Evolutionary conservation across 441 rosid genomes (phyloP).

Genomic region (Populus trichocarpa): DNA sequence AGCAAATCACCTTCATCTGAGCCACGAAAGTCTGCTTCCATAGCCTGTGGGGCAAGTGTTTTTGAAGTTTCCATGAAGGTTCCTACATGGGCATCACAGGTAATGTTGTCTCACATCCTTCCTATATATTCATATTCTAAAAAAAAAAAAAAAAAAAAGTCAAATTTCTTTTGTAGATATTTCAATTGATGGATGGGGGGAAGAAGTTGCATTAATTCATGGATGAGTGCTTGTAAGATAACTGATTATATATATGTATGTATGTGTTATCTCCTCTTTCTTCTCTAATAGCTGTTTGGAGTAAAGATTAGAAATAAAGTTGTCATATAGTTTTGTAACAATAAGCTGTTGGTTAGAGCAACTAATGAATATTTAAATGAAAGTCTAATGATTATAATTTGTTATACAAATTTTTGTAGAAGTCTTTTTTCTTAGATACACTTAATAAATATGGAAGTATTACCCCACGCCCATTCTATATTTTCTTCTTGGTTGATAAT

Average conservation of each 20-base stretch:
- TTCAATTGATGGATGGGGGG: too few species aligned
- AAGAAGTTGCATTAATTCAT: not conserved
- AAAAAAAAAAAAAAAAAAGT: not conserved
- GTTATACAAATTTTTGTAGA: not conserved
- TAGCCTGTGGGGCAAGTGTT: constrained; percentile 94
- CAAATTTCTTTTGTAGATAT: too few species aligned
- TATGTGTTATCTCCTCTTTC: not conserved
- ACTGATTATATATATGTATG: not conserved
- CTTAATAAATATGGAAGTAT: not conserved
- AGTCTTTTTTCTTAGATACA: not conserved
- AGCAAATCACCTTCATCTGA: constrained; percentile 48
- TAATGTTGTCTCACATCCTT: constrained; percentile 28
- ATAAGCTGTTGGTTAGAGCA: not conserved
- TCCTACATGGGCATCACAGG: constrained; percentile 98
- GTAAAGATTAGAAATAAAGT: not conserved
- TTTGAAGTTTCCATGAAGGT: constrained; percentile 93
- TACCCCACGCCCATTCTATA: not conserved
- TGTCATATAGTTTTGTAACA: not conserved
- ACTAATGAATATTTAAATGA: not conserved
- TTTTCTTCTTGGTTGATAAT: not conserved
- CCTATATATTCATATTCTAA: not conserved
- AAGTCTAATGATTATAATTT: not conserved
- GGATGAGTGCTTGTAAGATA: not conserved
- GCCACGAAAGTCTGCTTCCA: constrained; percentile 86
- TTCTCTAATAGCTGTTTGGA: not conserved